Evolutionary conservation across 2,329 filamentous ascomycete genomes (phyloP), one percentile per base, ranked within the genome.

Genomic region (Cercospora sp.): DNA sequence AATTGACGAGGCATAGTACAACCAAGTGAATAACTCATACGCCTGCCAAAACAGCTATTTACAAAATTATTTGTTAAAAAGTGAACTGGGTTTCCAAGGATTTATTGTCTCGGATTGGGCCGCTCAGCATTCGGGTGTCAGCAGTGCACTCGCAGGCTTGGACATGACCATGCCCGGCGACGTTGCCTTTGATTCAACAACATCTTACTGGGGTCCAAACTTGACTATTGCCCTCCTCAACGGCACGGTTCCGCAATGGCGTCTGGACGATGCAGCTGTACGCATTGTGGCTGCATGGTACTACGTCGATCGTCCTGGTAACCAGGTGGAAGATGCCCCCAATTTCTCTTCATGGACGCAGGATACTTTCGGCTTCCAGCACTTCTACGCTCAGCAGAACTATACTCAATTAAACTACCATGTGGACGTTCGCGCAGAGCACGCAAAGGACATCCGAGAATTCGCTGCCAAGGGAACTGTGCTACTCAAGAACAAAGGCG

Each of bases 331-430:
- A 1, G 88, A 91, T 79, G 74, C 75, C 18, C 77, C 77, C 8
- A 98, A 94, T 84, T 97, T 97, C 81, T 90, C 90, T 74, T 93
- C 93, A 5, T 98, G 94, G 94, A 92, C 90, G 0, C 81, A 84
- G 1, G 89, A 94, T 74, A 94, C 91, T 0, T 91, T 87, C 72
- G 91, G 90, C 53, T 90, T 87, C 67, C 76, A 88, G 60, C 89
- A 97, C 77, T 84, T 80, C 61, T 86, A 85, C 9, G 90, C 87
- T 12, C 80, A 86, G 26, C 83, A 89, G 67, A 87, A 87, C 61
- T 87, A 86, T 73, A 85, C 88, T 63, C 85, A 90, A 73, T 85
- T 97, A 82, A 85, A 97, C 80, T 85, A 88, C 74, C 92, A 94
- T 72, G 87, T 97, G 26, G 89, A 97, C 76, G 94, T 97, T n/a